These are phyloP conservation scores for Coemansia sp. DNA, from an alignment of 192 early-diverging fungal genomes.

Conservation along the genomic window DNA sequence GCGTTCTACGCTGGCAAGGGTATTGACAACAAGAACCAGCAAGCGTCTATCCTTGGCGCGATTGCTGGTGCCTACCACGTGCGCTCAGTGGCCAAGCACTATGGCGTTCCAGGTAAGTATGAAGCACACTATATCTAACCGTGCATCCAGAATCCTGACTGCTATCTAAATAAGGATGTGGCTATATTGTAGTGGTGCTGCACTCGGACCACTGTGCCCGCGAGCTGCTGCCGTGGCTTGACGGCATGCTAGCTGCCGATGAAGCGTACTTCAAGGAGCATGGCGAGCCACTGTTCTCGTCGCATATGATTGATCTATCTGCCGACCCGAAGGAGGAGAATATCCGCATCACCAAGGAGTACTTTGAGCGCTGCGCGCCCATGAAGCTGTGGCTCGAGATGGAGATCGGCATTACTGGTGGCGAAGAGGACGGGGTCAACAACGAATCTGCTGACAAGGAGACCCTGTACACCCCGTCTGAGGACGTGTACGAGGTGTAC, in stretches of 20 bases:
- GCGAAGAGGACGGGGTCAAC: slow-evolving; percentile 98
- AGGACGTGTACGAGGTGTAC: slow-evolving; percentile 95
- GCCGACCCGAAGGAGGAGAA: slow-evolving; percentile 94
- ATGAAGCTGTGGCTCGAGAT: slow-evolving; percentile 92
- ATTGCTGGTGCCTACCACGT: slow-evolving; percentile 88
- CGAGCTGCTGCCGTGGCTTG: slow-evolving; percentile 96
- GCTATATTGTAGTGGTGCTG: slow-evolving; percentile 54
- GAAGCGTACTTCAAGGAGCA: slow-evolving; percentile 92
- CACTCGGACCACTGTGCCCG: slow-evolving; percentile 98
- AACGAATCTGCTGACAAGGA: slow-evolving; percentile 90
- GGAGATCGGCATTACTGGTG: slow-evolving; percentile 98
- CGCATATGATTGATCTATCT: slow-evolving; percentile 97
- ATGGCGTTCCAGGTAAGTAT: slow-evolving; percentile 70
- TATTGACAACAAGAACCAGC: slow-evolving; percentile 81
- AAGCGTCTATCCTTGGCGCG: slow-evolving; percentile 85
- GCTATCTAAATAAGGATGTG: neutral
- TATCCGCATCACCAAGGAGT: slow-evolving; percentile 85
- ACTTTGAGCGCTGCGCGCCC: slow-evolving; percentile 86
- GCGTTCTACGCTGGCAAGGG: slow-evolving; percentile 94
- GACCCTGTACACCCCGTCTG: slow-evolving; percentile 90
- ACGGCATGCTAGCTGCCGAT: slow-evolving; percentile 93
- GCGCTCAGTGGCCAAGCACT: slow-evolving; percentile 76
- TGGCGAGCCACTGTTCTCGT: slow-evolving; percentile 93
- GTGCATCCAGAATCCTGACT: too few relatives aligned
- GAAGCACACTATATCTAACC: neutral